Evolutionary conservation across 139 green algal genomes (phyloP).

Genomic region (Chlamydomonas schloesseri): DNA sequence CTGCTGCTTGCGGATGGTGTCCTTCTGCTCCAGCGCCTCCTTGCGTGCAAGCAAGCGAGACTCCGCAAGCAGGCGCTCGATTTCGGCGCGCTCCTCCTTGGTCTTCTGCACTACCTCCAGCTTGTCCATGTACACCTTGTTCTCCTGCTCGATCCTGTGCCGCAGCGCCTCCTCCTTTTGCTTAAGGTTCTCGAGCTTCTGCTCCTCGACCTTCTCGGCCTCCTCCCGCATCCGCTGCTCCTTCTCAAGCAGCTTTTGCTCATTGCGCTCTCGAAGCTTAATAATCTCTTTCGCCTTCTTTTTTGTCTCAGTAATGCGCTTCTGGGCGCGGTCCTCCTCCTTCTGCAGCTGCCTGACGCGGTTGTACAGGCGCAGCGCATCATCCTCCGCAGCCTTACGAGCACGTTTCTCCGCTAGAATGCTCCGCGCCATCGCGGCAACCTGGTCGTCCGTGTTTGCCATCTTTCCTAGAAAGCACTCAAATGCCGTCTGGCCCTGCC

Average conservation of each 20-base stretch:
- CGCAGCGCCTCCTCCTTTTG: constrained; percentile 63
- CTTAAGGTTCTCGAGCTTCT: constrained; percentile 63
- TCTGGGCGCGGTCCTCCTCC: constrained; percentile 75
- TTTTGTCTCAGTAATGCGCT: constrained; percentile 76
- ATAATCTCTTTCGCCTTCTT: constrained; percentile 72
- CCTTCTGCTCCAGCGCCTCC: constrained; percentile 75
- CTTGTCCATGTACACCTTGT: constrained; percentile 59
- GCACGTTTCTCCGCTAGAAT: constrained; percentile 62
- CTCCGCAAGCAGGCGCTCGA: constrained; percentile 68
- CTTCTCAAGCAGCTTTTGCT: constrained; percentile 66
- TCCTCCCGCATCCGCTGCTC: constrained; percentile 57
- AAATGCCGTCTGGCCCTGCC: background rate
- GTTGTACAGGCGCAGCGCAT: constrained; percentile 78
- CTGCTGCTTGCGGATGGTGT: constrained; percentile 66
- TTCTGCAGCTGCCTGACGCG: constrained; percentile 80
- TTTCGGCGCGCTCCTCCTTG: constrained; percentile 70
- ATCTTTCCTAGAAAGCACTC: constrained; percentile 15
- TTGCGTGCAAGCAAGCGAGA: constrained; percentile 62
- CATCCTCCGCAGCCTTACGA: constrained; percentile 68
- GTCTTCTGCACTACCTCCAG: constrained; percentile 58
- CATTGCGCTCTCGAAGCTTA: constrained; percentile 65
- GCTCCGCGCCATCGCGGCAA: constrained; percentile 33
- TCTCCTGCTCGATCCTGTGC: constrained; percentile 67
- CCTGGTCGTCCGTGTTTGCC: constrained; percentile 4
- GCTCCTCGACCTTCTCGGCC: constrained; percentile 62